A percentile compares a stretch with the other conserved stretches of the same genome.
These are phyloP conservation scores for Ophiocytium majus DNA, from an alignment of 352 stramenopile species.

Conservation along the genomic window DNA sequence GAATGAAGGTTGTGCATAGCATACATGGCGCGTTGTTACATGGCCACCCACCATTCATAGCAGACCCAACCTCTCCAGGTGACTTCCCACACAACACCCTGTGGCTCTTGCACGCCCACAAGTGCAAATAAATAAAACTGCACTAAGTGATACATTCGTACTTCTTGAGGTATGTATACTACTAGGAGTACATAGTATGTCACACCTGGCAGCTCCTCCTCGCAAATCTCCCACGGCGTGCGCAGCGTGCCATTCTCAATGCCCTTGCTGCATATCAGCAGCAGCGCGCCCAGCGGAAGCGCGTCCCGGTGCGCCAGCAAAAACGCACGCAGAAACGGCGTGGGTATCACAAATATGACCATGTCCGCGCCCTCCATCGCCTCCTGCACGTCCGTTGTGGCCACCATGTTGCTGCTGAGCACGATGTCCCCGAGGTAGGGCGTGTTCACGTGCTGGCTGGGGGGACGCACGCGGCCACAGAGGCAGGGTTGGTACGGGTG, in stretches of 20 bases:
- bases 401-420: conserved; percentile 69
- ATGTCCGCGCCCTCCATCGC: conserved; percentile 64
- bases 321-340: conserved; percentile 67
- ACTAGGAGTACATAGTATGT: no score
- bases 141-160: no score
- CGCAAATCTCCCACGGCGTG: conserved; percentile 44
- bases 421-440: conserved; percentile 73
- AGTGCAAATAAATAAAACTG: no score
- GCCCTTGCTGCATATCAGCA: conserved; percentile 73
- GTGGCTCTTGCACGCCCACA: no score
- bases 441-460: conserved; percentile 52
- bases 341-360: conserved; percentile 84
- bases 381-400: conserved; percentile 69
- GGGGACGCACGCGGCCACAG: no score
- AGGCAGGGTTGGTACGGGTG: no score
- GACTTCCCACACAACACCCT: no score
- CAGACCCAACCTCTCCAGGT: no score
- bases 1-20: no score
- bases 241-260: conserved; percentile 44
- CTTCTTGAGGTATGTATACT: no score
- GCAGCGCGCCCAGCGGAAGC: conserved; percentile 74
- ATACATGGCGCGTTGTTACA: no score
- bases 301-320: conserved; percentile 69
- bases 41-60: no score
- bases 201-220: conserved; percentile 48